Base-by-base conservation (phyloP, 208 protist species). In the Trypanosoma theileri region DNA sequence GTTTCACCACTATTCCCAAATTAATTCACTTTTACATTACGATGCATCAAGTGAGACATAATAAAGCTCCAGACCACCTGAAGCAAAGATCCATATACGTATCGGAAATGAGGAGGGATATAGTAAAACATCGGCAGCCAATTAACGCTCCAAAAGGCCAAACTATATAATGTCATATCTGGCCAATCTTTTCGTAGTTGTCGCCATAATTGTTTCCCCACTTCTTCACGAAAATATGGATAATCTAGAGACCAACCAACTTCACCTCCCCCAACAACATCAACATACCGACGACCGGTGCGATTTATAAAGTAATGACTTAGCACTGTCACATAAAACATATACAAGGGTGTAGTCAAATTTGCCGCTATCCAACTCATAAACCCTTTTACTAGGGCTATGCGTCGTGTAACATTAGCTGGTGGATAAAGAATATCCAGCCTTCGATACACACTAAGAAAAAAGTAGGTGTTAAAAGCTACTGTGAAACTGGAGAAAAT, bases 121-220 rank as follows among this genome's bases (percentile, higher is more conserved):
- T 84, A 93, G 74, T 92, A 93, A 66, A 95, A 93, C 72, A 95
- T 80, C 13, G 86, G 81, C 0, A 93, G 59, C 84, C 87, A 92
- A 69, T 95, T 91, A 14, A 85, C 17, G 3, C 80, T 71, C 89
- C 89, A 93, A 46, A 91, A 93, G 0, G 82, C n/a, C 54, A 92
- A 63, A 1, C 79, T 75, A 52, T 89, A 90, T 56, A 71, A 66
- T 44, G 86, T 66, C 46, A 92, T 88, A 46, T 92, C 84, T 4
- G 86, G 84, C 66, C 87, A 89, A 64, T 92, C 85, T 50, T 87
- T 40, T 8, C 73, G 69, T 14, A 94, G 57, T 48, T 88, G 55
- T 16, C 45, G 21, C 7, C 41, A 3, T 12, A 62, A 22, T 11
- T 61, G 65, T 16, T 31, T 44, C 21, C 13, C 22, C 24, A 59